phyloP scores from a whole-genome alignment of 148 eudicot species.

The Chenopodium berlandieri region DNA sequence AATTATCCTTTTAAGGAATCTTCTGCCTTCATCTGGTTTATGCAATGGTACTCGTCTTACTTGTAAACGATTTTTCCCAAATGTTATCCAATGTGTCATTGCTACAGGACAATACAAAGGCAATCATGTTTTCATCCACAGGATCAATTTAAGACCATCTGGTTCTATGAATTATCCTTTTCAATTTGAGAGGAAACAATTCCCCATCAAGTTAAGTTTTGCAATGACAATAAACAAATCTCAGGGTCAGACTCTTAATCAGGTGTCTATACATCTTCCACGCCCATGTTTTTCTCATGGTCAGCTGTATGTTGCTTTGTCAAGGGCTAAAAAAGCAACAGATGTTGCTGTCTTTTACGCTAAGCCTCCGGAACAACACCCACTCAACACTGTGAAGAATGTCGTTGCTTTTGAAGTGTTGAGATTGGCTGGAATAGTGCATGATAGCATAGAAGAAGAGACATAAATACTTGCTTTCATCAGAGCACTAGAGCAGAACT shows the following conservation, averaged over 20 bases:
- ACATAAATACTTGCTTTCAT: too few species aligned
- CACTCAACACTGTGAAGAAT: too few species aligned
- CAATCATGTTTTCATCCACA: neutral
- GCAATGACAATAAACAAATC: slow-evolving; percentile 20
- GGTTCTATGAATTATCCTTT: neutral
- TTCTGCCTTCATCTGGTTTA: too few species aligned
- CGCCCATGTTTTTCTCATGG: slow-evolving; percentile 13
- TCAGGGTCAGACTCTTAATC: neutral
- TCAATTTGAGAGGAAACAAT: slow-evolving; percentile 7
- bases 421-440: too few species aligned
- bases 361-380: too few species aligned
- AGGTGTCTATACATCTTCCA: neutral
- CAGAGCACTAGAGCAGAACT: too few species aligned
- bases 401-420: too few species aligned
- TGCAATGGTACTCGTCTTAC: slow-evolving; percentile 11
- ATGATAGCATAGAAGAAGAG: too few species aligned
- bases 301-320: slow-evolving; percentile 2
- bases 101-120: neutral
- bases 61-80: neutral
- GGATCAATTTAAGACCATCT: neutral
- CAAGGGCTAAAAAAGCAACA: neutral
- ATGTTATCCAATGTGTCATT: neutral
- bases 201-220: slow-evolving; percentile 9
- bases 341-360: neutral
- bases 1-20: too few species aligned